These are phyloP conservation scores for Cardamine resedifolia DNA, from an alignment of 345 rosid genomes.

Conservation along the genomic window DNA sequence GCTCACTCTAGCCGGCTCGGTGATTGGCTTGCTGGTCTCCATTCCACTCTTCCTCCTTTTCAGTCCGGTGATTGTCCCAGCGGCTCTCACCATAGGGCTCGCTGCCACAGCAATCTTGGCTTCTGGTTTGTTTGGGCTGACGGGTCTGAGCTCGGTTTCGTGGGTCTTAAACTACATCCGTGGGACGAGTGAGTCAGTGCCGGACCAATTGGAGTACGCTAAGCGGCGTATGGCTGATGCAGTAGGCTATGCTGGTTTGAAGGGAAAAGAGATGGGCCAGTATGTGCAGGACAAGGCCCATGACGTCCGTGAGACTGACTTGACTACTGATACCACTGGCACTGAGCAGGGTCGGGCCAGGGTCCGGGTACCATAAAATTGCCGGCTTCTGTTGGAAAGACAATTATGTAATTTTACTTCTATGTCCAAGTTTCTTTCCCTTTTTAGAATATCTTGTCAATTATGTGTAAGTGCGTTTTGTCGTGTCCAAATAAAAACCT, in stretches of 20 bases:
- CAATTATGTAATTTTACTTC: constrained; percentile 17
- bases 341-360: constrained; percentile 14
- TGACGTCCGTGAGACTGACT: constrained; percentile 20
- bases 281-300: constrained; percentile 34
- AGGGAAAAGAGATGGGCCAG: constrained; percentile 65
- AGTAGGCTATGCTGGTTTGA: constrained; percentile 54
- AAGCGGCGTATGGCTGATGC: constrained; percentile 51
- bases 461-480: constrained; percentile 19
- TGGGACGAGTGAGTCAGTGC: constrained; percentile 38
- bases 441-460: constrained; percentile 10
- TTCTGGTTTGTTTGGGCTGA: constrained; percentile 67
- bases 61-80: constrained; percentile 77
- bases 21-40: constrained; percentile 54
- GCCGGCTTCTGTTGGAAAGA: neutral
- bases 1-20: constrained; percentile 51
- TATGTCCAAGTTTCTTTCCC: constrained; percentile 8
- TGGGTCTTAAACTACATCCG: constrained; percentile 53
- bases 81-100: constrained; percentile 50
- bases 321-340: constrained; percentile 5
- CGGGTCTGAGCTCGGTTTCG: constrained; percentile 62
- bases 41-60: constrained; percentile 67
- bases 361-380: neutral
- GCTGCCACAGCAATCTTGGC: constrained; percentile 61
- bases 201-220: constrained; percentile 50
- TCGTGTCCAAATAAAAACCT: constrained; percentile 28